Evolutionary conservation across 768 basidiomycete genomes (phyloP), one percentile per base, ranked within the genome.

Genomic region (Naganishia friedmannii): DNA sequence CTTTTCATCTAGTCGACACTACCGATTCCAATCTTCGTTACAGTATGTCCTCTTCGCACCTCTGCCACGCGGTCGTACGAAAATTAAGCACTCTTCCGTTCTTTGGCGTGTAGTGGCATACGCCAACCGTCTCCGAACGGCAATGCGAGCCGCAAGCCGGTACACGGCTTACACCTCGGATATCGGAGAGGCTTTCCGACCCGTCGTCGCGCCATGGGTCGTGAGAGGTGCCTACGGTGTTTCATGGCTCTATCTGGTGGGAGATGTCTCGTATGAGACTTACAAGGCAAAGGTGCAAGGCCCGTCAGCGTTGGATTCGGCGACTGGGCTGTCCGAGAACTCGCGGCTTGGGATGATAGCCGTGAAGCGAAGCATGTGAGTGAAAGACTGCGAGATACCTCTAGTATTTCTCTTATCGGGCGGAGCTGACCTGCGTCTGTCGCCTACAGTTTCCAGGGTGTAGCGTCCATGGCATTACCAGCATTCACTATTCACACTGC

Each of bases 401-500:
- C 2, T 45, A 45, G 46, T 42, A 0, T 28, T 19, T 54, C 17
- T 5, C 26, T 29, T 37, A 37, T 37, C 26, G 10, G 28, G 13
- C 32, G 23, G 39, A 21, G 4, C 46, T 51, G 37, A 31, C 8
- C 29, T 68, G 26, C 23, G 21, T 54, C 17, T 68, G 28, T 31
- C 21, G 10, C 9, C 21, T 23, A 65, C 23, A 72, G 71, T 37
- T 82, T 82, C 72, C 81, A 82, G 58, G 75, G 73, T 34, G 68
- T 79, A 29, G 81, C 81, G 9, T 77, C 76, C 1, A 82, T 82
- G 81, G 80, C 80, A 39, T 70, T 82, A 23, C 81, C 81, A 0
- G 80, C 81, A 8, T 78, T 81, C 70, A 82, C 81, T 9, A 80
- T 82, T 53, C 81, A 82, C 72, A 76, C 78, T 0, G 78, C 78